A percentile compares a stretch with the other conserved stretches of the same genome.
These are phyloP conservation scores for Miscanthus lutarioriparius DNA, from an alignment of 176 grass and related monocot genomes.

Conservation along the genomic window DNA sequence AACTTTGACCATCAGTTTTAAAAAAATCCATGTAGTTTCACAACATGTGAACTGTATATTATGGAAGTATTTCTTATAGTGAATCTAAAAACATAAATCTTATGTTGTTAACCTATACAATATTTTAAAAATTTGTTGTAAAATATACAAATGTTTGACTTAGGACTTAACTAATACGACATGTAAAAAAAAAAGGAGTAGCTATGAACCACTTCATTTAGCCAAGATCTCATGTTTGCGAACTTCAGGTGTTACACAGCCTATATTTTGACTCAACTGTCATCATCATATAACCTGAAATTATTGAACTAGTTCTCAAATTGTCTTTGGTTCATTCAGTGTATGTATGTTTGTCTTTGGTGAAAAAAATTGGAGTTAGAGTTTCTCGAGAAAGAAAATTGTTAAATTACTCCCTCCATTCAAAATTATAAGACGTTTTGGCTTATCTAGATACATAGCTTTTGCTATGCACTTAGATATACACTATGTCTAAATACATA, in stretches of 20 bases:
- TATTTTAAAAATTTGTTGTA: background rate
- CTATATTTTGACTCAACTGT: background rate
- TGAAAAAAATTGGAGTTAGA: background rate
- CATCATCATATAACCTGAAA: conserved; percentile 5
- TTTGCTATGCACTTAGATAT: too few species aligned
- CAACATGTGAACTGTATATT: background rate
- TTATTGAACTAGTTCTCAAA: background rate
- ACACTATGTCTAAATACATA: too few species aligned
- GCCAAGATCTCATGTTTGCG: background rate
- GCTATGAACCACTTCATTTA: background rate
- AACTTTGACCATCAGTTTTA: background rate
- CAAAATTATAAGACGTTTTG: background rate
- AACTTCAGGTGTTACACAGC: background rate
- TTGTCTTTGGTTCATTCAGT: background rate
- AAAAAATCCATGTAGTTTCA: background rate
- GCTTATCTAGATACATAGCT: too few species aligned
- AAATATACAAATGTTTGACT: background rate
- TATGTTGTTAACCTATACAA: background rate
- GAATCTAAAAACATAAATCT: background rate
- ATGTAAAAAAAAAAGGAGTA: background rate
- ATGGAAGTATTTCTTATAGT: background rate
- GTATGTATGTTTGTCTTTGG: conserved; percentile 10
- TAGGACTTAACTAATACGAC: background rate
- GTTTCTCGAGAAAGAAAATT: conserved; percentile 1
- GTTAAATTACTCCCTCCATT: background rate